Conservation (phyloP, 768 basidiomycete species). For the Agrocybe praecox region DNA sequence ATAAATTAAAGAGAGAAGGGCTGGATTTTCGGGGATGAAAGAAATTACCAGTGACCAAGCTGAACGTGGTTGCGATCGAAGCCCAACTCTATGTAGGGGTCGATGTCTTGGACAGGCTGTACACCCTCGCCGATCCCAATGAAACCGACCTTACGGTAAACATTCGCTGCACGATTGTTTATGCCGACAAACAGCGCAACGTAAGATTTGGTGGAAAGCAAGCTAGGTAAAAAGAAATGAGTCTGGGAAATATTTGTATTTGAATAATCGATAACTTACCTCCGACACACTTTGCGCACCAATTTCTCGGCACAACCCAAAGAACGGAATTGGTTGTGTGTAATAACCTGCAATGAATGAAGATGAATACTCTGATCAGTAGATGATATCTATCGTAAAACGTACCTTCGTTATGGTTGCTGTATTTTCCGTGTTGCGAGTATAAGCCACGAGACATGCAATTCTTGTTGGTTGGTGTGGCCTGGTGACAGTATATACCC, state of each 20-base stretch:
- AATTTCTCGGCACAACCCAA: slow-evolving; percentile 64
- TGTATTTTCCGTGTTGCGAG: slow-evolving; percentile 57
- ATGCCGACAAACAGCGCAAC: slow-evolving; percentile 72
- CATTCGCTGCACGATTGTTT: slow-evolving; percentile 49
- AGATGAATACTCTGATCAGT: not conserved
- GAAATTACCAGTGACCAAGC: slow-evolving; percentile 69
- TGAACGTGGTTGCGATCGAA: slow-evolving; percentile 48
- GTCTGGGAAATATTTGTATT: not conserved
- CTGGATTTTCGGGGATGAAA: not conserved
- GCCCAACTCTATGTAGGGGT: slow-evolving; percentile 65
- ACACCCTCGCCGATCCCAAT: slow-evolving; percentile 43
- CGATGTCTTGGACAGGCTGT: slow-evolving; percentile 39
- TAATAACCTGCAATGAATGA: slow-evolving; percentile 46
- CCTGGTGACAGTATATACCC: slow-evolving; percentile 50
- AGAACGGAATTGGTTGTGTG: slow-evolving; percentile 51
- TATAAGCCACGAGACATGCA: slow-evolving; percentile 70
- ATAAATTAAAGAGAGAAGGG: not conserved
- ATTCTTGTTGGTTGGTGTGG: slow-evolving; percentile 32
- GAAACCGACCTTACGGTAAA: slow-evolving; percentile 73
- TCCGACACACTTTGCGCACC: slow-evolving; percentile 55
- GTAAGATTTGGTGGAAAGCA: slow-evolving; percentile 20
- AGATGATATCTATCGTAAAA: not conserved
- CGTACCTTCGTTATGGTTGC: slow-evolving; percentile 64
- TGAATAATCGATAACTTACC: slow-evolving; percentile 37
- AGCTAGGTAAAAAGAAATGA: slow-evolving; percentile 17